Evolutionary conservation across 495 filamentous ascomycete genomes (phyloP).

Genomic region (Penicillium chermesinum): DNA sequence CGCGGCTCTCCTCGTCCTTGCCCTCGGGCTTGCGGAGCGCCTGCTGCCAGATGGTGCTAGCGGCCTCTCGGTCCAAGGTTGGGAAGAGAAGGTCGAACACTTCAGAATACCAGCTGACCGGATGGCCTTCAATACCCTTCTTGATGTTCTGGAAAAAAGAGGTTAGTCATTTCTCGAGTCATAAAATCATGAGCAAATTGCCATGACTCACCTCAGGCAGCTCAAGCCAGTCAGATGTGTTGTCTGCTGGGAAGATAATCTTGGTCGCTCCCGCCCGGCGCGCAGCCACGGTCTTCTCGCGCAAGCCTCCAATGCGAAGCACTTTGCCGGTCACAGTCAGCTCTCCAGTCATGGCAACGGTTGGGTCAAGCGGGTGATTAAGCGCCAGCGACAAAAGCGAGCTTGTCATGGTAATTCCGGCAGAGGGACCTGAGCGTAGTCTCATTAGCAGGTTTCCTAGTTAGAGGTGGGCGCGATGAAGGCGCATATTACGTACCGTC

Average conservation of each 20-base stretch:
- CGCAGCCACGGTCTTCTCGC: constrained; percentile 99
- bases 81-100: constrained; percentile 91
- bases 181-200: neutral
- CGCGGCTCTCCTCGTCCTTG: constrained; percentile 33
- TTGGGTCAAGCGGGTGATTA: constrained; percentile 70
- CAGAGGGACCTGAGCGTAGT: constrained; percentile 66
- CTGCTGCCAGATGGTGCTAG: constrained; percentile 69
- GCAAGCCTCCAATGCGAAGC: constrained; percentile 86
- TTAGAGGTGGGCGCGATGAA: constrained; percentile 4
- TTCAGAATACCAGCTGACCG: constrained; percentile 89
- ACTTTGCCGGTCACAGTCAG: constrained; percentile 97
- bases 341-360: constrained; percentile 97
- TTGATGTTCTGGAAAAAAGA: constrained; percentile 77
- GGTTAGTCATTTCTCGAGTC: neutral
- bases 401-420: constrained; percentile 96
- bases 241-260: constrained; percentile 93
- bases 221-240: constrained; percentile 95
- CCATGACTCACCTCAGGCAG: constrained; percentile 72
- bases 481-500: constrained; percentile 62
- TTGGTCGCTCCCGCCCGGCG: constrained; percentile 88
- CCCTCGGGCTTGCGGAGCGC: constrained; percentile 56
- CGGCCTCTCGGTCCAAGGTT: constrained; percentile 65
- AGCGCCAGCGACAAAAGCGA: constrained; percentile 80
- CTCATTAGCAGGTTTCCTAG: too few species aligned
- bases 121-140: constrained; percentile 81